Conservation (phyloP, 352 stramenopile genomes). For the Phytophthora sansomeana region DNA sequence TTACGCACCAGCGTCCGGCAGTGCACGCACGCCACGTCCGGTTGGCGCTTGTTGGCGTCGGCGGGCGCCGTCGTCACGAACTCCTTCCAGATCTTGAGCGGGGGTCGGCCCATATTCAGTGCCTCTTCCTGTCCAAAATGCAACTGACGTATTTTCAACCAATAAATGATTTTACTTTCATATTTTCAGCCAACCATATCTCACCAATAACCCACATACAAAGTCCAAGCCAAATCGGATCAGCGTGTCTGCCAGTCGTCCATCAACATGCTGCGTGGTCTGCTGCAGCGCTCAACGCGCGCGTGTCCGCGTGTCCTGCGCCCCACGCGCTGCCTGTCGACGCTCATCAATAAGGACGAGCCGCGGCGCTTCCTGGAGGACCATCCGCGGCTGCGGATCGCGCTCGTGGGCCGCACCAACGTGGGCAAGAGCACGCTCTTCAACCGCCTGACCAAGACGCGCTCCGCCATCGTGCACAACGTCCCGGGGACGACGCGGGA, state of each 20-base stretch:
- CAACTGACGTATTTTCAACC: no score
- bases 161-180: background rate
- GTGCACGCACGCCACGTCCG: constrained; percentile 33
- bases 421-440: constrained; percentile 89
- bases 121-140: background rate
- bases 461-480: constrained; percentile 84
- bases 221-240: background rate
- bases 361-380: constrained; percentile 29
- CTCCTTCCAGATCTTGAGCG: constrained; percentile 41
- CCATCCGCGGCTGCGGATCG: constrained; percentile 73
- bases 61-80: constrained; percentile 40
- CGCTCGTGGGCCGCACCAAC: constrained; percentile 86
- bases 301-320: constrained; percentile 23
- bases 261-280: constrained; percentile 45
- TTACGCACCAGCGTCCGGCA: constrained; percentile 26
- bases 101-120: constrained; percentile 28
- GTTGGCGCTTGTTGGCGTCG: constrained; percentile 26
- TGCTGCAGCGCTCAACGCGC: constrained; percentile 37
- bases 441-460: constrained; percentile 84
- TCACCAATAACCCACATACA: background rate
- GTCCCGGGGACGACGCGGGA: constrained; percentile 83
- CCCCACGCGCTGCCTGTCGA: constrained; percentile 27
- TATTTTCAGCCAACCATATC: constrained; percentile 10
- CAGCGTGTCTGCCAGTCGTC: background rate
- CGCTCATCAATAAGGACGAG: constrained; percentile 2